Conservation (phyloP, 169 alveolate species). For the Besnoitia besnoiti region DNA sequence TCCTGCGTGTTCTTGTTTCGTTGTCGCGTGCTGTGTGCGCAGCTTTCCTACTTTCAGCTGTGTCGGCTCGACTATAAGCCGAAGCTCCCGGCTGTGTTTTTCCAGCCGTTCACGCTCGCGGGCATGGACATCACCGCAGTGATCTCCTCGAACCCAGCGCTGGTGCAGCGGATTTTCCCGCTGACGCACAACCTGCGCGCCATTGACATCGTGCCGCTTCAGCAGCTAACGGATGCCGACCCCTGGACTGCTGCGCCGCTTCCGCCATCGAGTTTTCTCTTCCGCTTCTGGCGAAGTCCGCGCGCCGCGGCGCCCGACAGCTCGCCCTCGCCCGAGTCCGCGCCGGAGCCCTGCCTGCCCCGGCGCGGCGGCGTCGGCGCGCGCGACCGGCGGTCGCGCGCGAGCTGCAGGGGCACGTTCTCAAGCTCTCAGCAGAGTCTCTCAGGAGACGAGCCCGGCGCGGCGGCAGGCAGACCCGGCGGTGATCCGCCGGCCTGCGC, state of each 20-base stretch:
- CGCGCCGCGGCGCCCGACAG: background rate
- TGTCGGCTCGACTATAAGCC: conserved; percentile 26
- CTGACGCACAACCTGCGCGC: conserved; percentile 44
- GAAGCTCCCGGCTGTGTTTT: conserved; percentile 31
- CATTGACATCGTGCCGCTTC: conserved; percentile 34
- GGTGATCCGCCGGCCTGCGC: no score
- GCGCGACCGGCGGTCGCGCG: background rate
- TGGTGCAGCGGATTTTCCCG: conserved; percentile 71
- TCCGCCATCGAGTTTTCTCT: background rate
- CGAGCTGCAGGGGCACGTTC: background rate
- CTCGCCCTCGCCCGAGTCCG: background rate
- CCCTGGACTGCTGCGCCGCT: conserved; percentile 28
- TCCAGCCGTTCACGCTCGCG: conserved; percentile 22
- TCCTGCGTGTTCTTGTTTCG: background rate
- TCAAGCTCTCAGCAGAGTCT: no score
- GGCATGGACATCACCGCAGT: conserved; percentile 39
- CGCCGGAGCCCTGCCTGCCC: background rate
- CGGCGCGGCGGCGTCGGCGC: background rate
- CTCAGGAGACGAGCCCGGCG: no score
- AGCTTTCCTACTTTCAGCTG: conserved; percentile 12
- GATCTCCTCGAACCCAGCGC: conserved; percentile 2
- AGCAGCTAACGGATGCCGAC: conserved; percentile 27
- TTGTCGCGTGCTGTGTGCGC: background rate
- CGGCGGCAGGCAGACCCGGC: no score
- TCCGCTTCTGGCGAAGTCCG: conserved; percentile 15